phyloP scores from a whole-genome alignment of 2,329 filamentous ascomycete genomes.

The Thyridium curvatum region DNA sequence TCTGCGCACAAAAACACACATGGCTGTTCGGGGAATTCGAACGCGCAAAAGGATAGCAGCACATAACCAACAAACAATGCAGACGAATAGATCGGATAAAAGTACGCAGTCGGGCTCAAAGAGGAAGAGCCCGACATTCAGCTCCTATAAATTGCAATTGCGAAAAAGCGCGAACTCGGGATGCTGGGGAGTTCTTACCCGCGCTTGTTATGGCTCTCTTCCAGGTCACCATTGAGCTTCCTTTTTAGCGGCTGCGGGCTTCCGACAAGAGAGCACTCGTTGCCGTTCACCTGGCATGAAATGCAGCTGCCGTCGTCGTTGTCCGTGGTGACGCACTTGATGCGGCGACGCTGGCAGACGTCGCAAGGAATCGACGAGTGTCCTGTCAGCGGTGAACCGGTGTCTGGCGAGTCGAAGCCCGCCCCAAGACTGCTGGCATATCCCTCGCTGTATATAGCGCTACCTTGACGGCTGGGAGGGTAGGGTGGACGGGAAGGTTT shows the following conservation, averaged over 20 bases:
- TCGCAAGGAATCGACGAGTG: conserved; percentile 56
- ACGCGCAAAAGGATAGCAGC: neutral
- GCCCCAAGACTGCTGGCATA: too few species aligned
- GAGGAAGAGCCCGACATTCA: conserved; percentile 48
- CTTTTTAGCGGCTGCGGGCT: conserved; percentile 75
- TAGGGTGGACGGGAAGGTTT: conserved; percentile 40
- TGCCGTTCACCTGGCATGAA: conserved; percentile 69
- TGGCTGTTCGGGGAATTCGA: conserved; percentile 1
- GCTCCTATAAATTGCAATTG: neutral
- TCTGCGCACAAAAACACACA: neutral
- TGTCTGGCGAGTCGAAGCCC: conserved; percentile 46
- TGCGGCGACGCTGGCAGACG: conserved; percentile 67
- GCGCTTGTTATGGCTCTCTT: conserved; percentile 59
- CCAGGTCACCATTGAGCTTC: conserved; percentile 62
- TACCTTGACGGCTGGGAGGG: conserved; percentile 38
- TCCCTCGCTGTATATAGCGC: conserved; percentile 22
- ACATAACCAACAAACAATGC: conserved; percentile 7
- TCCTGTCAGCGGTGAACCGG: conserved; percentile 34
- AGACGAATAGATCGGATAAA: too few species aligned
- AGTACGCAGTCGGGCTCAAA: too few species aligned
- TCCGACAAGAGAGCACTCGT: conserved; percentile 72
- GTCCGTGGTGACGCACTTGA: conserved; percentile 68
- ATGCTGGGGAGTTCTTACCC: conserved; percentile 40
- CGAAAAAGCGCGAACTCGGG: too few species aligned
- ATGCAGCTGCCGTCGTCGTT: conserved; percentile 69